Conservation (phyloP, 495 filamentous ascomycete genomes). For the Annulohypoxylon moriforme region DNA sequence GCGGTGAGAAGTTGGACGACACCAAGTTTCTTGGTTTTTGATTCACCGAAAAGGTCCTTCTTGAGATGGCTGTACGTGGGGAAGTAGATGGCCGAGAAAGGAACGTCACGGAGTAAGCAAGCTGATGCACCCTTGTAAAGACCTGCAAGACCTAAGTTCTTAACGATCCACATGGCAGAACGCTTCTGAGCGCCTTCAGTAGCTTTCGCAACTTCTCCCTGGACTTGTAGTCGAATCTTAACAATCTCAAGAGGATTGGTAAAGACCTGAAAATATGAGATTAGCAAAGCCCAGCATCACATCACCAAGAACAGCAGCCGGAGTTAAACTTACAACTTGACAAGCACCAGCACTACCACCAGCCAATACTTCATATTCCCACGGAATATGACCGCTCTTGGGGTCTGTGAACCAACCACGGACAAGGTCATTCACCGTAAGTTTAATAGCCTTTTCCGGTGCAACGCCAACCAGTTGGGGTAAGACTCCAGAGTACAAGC, state of each 20-base stretch:
- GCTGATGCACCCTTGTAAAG: constrained; percentile 98
- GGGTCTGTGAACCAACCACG: constrained; percentile 80
- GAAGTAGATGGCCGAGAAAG: constrained; percentile 99
- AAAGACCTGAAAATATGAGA: constrained; percentile 72
- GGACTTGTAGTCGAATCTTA: constrained; percentile 97
- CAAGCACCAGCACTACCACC: constrained; percentile 92
- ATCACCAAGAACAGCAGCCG: background rate
- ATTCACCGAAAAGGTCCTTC: constrained; percentile 91
- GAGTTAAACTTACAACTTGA: constrained; percentile 82
- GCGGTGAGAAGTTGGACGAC: constrained; percentile 92
- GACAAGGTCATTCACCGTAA: constrained; percentile 96
- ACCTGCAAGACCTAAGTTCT: constrained; percentile 92
- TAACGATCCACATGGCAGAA: constrained; percentile 96
- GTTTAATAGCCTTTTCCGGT: constrained; percentile 98
- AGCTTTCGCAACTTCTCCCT: constrained; percentile 92
- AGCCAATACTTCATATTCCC: constrained; percentile 79
- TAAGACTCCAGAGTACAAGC: constrained; percentile 92
- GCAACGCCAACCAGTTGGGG: constrained; percentile 97
- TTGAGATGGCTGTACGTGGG: constrained; percentile 96
- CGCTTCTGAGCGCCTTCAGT: constrained; percentile 85
- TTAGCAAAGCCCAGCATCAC: constrained; percentile 23
- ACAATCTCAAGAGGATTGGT: constrained; percentile 98
- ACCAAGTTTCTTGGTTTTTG: constrained; percentile 87
- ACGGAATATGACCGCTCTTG: constrained; percentile 78
- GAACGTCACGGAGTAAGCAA: constrained; percentile 93